Percentiles rank a stretch among this genome's conserved stretches.
These are phyloP conservation scores for Grosmannia huntii DNA, from an alignment of 2,329 filamentous ascomycete species.

Conservation along the genomic window DNA sequence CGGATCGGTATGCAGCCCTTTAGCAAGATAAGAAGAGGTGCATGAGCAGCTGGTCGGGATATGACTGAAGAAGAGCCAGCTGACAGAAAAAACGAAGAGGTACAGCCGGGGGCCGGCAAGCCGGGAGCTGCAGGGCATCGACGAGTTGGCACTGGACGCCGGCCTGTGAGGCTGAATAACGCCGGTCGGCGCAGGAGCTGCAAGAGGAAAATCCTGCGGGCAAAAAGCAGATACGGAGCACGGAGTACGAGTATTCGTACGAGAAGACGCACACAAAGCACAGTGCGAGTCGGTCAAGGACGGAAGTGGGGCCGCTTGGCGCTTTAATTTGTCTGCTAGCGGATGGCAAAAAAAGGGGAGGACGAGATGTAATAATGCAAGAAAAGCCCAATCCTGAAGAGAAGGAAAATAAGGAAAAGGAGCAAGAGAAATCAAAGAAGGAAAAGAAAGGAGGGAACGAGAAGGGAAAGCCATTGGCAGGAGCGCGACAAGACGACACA, in stretches of 20 bases:
- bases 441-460: neutral
- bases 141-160: too few species aligned
- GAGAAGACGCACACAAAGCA: neutral
- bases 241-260: neutral
- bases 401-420: neutral
- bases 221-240: too few species aligned
- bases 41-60: neutral
- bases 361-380: neutral
- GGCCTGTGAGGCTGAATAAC: too few species aligned
- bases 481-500: neutral
- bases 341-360: neutral
- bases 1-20: neutral
- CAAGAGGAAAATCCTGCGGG: too few species aligned
- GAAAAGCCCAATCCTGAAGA: neutral
- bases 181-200: too few species aligned
- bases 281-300: neutral
- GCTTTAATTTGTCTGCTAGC: neutral
- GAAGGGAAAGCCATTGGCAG: neutral
- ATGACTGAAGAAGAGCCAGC: neutral
- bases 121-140: too few species aligned
- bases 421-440: neutral
- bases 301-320: neutral
- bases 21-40: neutral
- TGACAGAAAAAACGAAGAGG: neutral
- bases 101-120: neutral